These are phyloP conservation scores for Colletotrichum brevisporum DNA, from an alignment of 2,329 filamentous ascomycete genomes.

Conservation along the genomic window DNA sequence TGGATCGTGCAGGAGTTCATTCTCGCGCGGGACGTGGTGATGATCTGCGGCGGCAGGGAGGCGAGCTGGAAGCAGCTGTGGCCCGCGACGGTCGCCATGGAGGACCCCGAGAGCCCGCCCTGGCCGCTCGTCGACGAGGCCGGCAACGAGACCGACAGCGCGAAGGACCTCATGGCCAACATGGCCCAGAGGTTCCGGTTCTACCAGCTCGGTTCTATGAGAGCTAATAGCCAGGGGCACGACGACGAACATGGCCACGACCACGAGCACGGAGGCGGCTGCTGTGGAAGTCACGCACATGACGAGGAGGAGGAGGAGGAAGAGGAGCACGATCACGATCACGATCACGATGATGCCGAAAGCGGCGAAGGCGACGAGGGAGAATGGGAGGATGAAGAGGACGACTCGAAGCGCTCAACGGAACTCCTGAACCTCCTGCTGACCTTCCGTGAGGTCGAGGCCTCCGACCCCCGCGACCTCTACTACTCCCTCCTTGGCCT, in stretches of 20 bases:
- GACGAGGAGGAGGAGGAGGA: slow-evolving; percentile 6
- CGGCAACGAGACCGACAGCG: slow-evolving; percentile 31
- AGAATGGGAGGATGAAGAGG: slow-evolving; percentile 18
- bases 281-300: slow-evolving; percentile 14
- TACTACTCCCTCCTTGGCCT: slow-evolving; percentile 38
- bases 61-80: slow-evolving; percentile 31
- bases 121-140: slow-evolving; percentile 33
- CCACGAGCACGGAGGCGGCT: slow-evolving; percentile 22
- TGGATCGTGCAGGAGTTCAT: slow-evolving; percentile 49
- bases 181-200: slow-evolving; percentile 37
- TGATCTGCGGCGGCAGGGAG: slow-evolving; percentile 45
- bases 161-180: slow-evolving; percentile 38
- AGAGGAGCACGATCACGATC: slow-evolving; percentile 1
- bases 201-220: slow-evolving; percentile 38
- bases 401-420: slow-evolving; percentile 25
- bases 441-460: slow-evolving; percentile 40
- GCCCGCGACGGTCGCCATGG: slow-evolving; percentile 35
- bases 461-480: slow-evolving; percentile 37
- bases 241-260: slow-evolving; percentile 10
- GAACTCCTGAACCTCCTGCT: slow-evolving; percentile 37
- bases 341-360: background rate
- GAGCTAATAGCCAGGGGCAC: slow-evolving; percentile 7
- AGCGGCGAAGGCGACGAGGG: slow-evolving; percentile 5
- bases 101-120: slow-evolving; percentile 36
- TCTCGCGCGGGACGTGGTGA: slow-evolving; percentile 41